phyloP scores from a whole-genome alignment of 768 basidiomycete species.

The Amyloporia xantha region DNA sequence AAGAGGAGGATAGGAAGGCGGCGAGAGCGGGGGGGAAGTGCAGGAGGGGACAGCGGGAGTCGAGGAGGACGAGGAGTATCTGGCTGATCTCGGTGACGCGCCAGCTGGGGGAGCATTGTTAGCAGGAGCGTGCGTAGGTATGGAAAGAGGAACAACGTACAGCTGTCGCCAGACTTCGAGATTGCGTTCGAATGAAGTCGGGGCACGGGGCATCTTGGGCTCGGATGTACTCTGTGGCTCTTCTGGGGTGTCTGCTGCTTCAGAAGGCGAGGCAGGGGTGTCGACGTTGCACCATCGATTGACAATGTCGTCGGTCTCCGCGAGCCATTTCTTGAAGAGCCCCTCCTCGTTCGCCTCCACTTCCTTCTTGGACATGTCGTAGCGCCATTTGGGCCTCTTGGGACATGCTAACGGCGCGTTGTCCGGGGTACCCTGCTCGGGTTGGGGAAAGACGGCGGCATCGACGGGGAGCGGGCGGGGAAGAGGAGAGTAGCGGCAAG shows the following conservation, averaged over 20 bases:
- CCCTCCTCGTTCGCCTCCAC: conserved; percentile 90
- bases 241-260: conserved; percentile 4
- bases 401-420: conserved; percentile 38
- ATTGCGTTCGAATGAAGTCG: no score
- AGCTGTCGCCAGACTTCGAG: no score
- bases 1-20: conserved; percentile 41
- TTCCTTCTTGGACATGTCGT: conserved; percentile 80
- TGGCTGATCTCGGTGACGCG: conserved; percentile 88
- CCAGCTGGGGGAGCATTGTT: conserved; percentile 50
- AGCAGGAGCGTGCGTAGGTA: background rate
- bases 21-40: conserved; percentile 81
- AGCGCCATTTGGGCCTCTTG: conserved; percentile 79
- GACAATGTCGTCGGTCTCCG: conserved; percentile 52
- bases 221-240: conserved; percentile 59
- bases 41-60: conserved; percentile 82
- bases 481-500: conserved; percentile 50
- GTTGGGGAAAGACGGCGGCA: conserved; percentile 31
- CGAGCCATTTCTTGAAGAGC: conserved; percentile 72
- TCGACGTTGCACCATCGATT: conserved; percentile 36
- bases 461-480: conserved; percentile 47
- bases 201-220: background rate
- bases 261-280: background rate
- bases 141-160: no score
- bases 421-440: background rate
- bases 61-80: conserved; percentile 81